These are phyloP conservation scores for Daedaleopsis nitida DNA, from an alignment of 768 basidiomycete species.

Conservation along the genomic window DNA sequence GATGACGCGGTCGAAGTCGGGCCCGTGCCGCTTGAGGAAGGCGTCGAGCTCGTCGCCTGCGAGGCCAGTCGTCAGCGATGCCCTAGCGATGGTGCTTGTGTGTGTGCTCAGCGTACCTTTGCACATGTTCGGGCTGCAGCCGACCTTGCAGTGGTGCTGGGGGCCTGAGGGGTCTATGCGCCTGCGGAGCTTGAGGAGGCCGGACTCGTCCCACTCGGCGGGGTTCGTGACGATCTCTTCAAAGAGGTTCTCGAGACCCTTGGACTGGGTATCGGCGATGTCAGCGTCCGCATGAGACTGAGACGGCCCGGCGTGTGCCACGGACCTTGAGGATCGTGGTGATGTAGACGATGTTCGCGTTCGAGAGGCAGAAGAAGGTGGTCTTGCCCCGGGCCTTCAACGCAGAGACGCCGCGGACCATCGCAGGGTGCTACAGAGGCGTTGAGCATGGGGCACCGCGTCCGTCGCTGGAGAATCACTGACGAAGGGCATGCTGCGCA, in stretches of 20 bases:
- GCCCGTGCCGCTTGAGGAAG: conserved; percentile 64
- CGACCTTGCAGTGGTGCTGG: conserved; percentile 83
- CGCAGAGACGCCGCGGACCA: conserved; percentile 83
- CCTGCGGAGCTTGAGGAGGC: conserved; percentile 74
- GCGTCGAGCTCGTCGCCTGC: conserved; percentile 90
- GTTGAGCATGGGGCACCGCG: background rate
- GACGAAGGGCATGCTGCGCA: conserved; percentile 87
- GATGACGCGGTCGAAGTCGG: conserved; percentile 72
- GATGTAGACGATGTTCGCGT: conserved; percentile 92
- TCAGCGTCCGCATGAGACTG: background rate
- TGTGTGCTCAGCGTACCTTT: conserved; percentile 57
- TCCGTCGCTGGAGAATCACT: conserved; percentile 30
- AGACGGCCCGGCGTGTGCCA: conserved; percentile 2
- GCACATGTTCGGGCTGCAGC: conserved; percentile 98
- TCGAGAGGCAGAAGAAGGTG: conserved; percentile 90
- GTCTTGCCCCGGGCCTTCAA: conserved; percentile 71
- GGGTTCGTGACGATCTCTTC: conserved; percentile 91
- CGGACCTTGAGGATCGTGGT: conserved; percentile 80
- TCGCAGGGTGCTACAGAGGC: conserved; percentile 83
- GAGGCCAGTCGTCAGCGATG: background rate
- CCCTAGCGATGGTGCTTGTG: background rate
- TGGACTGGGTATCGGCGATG: conserved; percentile 49
- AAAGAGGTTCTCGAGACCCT: conserved; percentile 73
- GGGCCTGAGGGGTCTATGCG: conserved; percentile 74
- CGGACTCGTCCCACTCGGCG: conserved; percentile 74